A percentile compares a stretch with the other conserved stretches of the same genome.
Evolutionary conservation across 148 eudicot species (phyloP).

Genomic region (Rhododendron vialii): DNA sequence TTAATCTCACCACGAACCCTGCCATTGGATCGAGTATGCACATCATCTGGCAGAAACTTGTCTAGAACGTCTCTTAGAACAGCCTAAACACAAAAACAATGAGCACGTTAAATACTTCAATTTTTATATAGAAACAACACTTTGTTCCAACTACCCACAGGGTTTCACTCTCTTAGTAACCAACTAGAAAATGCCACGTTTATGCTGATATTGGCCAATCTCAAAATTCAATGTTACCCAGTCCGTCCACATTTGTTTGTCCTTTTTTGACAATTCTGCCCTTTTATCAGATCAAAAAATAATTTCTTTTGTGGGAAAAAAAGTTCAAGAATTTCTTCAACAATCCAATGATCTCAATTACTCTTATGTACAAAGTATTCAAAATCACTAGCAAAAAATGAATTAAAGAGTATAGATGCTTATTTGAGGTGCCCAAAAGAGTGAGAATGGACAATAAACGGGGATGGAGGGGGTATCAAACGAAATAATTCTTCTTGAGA

Average conservation of each 20-base stretch:
- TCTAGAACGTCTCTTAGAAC: constrained; percentile 83
- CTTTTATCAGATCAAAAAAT: neutral
- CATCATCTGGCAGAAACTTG: constrained; percentile 75
- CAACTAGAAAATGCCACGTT: neutral
- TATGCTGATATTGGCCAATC: neutral
- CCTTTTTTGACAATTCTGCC: neutral
- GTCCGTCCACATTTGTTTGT: neutral
- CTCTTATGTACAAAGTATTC: neutral
- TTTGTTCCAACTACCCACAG: neutral
- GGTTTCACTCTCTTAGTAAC: neutral
- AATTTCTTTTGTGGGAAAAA: neutral
- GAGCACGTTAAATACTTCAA: neutral
- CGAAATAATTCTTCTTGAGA: neutral
- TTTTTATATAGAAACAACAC: neutral
- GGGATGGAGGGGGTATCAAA: neutral
- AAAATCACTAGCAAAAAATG: neutral
- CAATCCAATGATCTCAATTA: neutral
- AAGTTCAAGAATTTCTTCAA: neutral
- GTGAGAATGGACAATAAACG: neutral
- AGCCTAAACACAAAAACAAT: constrained; percentile 43
- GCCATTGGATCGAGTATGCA: constrained; percentile 77
- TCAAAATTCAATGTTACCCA: neutral
- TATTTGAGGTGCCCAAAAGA: neutral
- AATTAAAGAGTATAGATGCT: neutral
- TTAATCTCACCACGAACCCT: constrained; percentile 82